Evolutionary conservation across 2,329 filamentous ascomycete species (phyloP), one percentile per base, ranked within the genome.

Genomic region (Cyphellophora europaea): DNA sequence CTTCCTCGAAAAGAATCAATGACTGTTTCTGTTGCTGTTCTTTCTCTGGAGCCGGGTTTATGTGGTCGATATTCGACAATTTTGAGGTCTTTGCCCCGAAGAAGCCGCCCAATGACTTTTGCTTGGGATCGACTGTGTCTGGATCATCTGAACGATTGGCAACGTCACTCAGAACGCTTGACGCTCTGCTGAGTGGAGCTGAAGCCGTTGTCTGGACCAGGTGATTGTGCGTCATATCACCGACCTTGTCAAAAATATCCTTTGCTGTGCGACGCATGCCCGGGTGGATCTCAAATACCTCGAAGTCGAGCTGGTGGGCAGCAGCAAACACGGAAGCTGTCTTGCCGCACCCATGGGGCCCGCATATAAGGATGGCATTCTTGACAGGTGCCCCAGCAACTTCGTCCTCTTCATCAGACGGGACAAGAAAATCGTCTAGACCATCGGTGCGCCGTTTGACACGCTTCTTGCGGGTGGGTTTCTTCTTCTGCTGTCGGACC

Each of bases 201-300:
- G 19, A 12, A 25, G 38, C 27, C 11, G 37, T 40, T 15, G 21
- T 19, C 44, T 78, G 77, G 13, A 98, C 89, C 2, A 94, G 71
- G 57, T 98, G 91, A 50, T 98, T 96, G 42, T 80, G 79, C 3
- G 87, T 91, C 89, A 98, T 96, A 58, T 98, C 87, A 27, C 91
- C 93, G 29, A 98, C 85, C 48, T 75, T 84, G 50, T 98, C 91
- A 19, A 93, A 56, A 31, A 98, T 78, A 50, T 98, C 91, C 55
- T 81, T 91, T 19, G 88, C 89, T 52, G 77, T 93, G 42, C 91
- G 72, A 33, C 88, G 77, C 47, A 76, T 85, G 41, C 85, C 77
- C 1, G 89, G 65, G 51, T 93, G 93, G 53, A 98, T 87, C 58
- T 98, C 91, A 47, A 98, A 98, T 2, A 98, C 74, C 51, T 94